Evolutionary conservation across 2,329 filamentous ascomycete genomes (phyloP).

Genomic region (Alternaria sp.): DNA sequence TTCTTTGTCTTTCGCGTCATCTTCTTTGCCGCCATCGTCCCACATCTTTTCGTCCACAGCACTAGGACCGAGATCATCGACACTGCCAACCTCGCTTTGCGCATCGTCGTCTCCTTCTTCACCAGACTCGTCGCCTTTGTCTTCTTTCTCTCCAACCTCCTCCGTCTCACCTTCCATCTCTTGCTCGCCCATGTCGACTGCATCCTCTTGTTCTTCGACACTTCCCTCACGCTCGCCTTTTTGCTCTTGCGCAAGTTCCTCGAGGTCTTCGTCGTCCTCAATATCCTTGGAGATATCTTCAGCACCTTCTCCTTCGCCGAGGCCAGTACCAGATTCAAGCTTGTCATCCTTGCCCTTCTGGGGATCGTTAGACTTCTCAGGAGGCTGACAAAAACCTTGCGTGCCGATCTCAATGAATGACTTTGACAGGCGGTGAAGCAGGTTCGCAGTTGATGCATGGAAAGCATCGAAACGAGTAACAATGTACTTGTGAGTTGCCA

Average conservation of each 20-base stretch:
- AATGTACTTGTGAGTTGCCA: constrained; percentile 65
- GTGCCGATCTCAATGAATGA: constrained; percentile 80
- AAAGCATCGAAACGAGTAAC: constrained; percentile 68
- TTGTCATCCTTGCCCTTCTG: constrained; percentile 76
- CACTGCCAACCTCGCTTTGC: constrained; percentile 88
- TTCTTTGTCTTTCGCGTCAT: constrained; percentile 83
- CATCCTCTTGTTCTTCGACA: constrained; percentile 82
- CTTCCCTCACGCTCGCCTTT: constrained; percentile 68
- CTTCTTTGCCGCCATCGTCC: constrained; percentile 83
- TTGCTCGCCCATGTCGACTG: constrained; percentile 90
- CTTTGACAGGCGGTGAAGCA: constrained; percentile 78
- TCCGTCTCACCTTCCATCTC: constrained; percentile 88
- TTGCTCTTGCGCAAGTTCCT: constrained; percentile 86
- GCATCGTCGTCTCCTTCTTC: constrained; percentile 66
- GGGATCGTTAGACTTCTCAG: constrained; percentile 74
- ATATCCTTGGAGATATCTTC: constrained; percentile 99
- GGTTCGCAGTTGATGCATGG: constrained; percentile 75
- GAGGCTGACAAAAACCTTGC: constrained; percentile 90
- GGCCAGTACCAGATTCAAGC: constrained; percentile 87
- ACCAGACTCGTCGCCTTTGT: constrained; percentile 64
- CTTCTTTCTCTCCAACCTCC: constrained; percentile 62
- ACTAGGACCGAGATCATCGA: constrained; percentile 87
- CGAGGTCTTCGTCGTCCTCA: constrained; percentile 88
- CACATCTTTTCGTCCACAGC: constrained; percentile 99
- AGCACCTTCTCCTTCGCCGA: constrained; percentile 92